phyloP scores from a whole-genome alignment of 78 protist genomes.

The Dictyostelium purpureum region DNA sequence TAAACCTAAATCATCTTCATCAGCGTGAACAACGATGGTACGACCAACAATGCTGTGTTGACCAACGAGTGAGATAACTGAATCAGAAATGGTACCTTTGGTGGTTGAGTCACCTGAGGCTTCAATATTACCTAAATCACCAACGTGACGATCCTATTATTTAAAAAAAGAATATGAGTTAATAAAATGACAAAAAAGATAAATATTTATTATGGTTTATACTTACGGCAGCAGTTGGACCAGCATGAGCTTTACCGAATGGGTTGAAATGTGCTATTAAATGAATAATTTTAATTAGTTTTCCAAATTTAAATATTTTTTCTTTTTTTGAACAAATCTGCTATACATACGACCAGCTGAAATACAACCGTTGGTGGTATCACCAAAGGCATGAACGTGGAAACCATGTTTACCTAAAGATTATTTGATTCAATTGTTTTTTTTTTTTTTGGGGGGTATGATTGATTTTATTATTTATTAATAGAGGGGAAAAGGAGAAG shows the following conservation, averaged over 20 bases:
- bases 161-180: background rate
- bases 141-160: slow-evolving; percentile 68
- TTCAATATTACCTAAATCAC: slow-evolving; percentile 89
- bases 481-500: too few relatives aligned
- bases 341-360: slow-evolving; percentile 89
- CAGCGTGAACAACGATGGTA: slow-evolving; percentile 81
- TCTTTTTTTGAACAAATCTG: too few relatives aligned
- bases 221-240: slow-evolving; percentile 69
- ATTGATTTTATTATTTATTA: background rate
- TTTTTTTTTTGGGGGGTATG: background rate
- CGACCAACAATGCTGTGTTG: slow-evolving; percentile 85
- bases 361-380: slow-evolving; percentile 82
- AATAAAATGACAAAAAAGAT: background rate
- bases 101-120: slow-evolving; percentile 38
- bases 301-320: too few relatives aligned
- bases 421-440: background rate
- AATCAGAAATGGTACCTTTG: slow-evolving; percentile 60
- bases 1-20: slow-evolving; percentile 90
- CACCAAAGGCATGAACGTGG: slow-evolving; percentile 87
- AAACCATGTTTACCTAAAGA: slow-evolving; percentile 74
- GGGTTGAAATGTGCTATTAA: slow-evolving; percentile 93
- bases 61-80: slow-evolving; percentile 81
- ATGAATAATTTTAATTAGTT: too few relatives aligned
- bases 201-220: background rate
- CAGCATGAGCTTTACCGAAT: slow-evolving; percentile 84